These are phyloP conservation scores for Tulasnella sp. DNA, from an alignment of 768 basidiomycete genomes.

Conservation along the genomic window DNA sequence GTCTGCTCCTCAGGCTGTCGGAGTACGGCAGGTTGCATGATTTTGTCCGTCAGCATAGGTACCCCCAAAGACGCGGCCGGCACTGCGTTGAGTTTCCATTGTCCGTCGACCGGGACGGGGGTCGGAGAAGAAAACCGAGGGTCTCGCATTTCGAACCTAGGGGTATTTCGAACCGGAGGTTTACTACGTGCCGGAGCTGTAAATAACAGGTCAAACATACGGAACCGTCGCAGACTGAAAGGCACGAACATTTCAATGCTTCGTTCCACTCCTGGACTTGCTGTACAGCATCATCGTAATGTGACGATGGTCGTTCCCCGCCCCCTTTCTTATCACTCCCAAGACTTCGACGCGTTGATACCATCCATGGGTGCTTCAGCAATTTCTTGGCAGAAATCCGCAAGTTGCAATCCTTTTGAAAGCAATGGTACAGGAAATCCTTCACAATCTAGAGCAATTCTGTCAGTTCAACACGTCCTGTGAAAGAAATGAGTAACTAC, in stretches of 20 bases:
- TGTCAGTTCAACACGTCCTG: constrained; percentile 7
- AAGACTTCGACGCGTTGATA: constrained; percentile 66
- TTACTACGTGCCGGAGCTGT: constrained; percentile 12
- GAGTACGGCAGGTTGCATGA: constrained; percentile 24
- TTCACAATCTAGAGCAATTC: constrained; percentile 51
- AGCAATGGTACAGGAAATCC: constrained; percentile 93
- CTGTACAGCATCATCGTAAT: constrained; percentile 86
- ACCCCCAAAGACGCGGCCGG: constrained; percentile 30
- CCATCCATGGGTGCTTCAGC: constrained; percentile 92
- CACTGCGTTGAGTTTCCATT: not conserved
- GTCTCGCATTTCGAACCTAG: constrained; percentile 5
- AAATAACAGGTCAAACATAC: constrained; percentile 4
- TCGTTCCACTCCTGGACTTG: constrained; percentile 99
- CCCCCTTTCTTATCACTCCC: constrained; percentile 27
- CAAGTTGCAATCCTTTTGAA: constrained; percentile 94
- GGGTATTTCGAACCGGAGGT: not conserved
- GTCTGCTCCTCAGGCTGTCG: constrained; percentile 74
- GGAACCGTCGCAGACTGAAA: constrained; percentile 5
- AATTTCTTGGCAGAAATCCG: constrained; percentile 91
- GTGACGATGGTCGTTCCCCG: constrained; percentile 46
- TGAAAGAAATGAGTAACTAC: not conserved
- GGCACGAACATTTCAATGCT: constrained; percentile 67
- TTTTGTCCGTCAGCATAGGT: constrained; percentile 6
- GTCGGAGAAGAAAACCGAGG: constrained; percentile 14
- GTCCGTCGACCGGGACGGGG: not conserved